These are phyloP conservation scores for Astragalus glycyphyllos DNA, from an alignment of 306 rosid species.

Conservation along the genomic window DNA sequence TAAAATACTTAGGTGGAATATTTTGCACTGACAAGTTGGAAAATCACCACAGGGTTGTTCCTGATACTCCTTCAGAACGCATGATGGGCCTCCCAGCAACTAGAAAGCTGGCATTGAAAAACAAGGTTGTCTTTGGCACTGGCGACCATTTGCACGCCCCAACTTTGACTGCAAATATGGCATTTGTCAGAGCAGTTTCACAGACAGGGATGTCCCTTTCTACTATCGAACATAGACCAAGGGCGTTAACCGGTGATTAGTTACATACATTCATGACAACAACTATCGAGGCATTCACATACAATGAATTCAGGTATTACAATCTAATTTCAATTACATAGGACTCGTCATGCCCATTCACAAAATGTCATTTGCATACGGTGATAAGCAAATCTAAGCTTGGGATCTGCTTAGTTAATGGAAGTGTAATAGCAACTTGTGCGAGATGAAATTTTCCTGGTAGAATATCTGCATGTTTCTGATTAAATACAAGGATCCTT, in stretches of 20 bases:
- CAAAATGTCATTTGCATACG: too few relatives aligned
- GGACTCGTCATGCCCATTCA: too few relatives aligned
- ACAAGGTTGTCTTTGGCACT: constrained; percentile 88
- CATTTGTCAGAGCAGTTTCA: constrained; percentile 87
- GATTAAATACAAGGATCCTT: not conserved
- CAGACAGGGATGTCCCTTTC: constrained; percentile 93
- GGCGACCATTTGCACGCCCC: constrained; percentile 90
- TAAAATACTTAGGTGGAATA: constrained; percentile 27
- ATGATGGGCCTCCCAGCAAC: constrained; percentile 85
- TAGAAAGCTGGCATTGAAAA: constrained; percentile 85
- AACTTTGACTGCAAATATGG: constrained; percentile 92
- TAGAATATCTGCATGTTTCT: constrained; percentile 12
- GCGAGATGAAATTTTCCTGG: not conserved
- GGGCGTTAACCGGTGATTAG: constrained; percentile 89
- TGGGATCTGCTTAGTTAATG: too few relatives aligned
- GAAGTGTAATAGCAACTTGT: too few relatives aligned
- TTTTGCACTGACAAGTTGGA: constrained; percentile 41
- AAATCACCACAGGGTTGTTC: constrained; percentile 70
- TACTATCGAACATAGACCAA: constrained; percentile 77
- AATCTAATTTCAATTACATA: constrained; percentile 25
- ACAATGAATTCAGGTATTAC: constrained; percentile 29
- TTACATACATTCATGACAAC: constrained; percentile 24
- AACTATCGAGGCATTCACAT: constrained; percentile 33
- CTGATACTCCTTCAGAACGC: constrained; percentile 79
- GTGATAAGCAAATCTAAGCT: too few relatives aligned